phyloP scores from a whole-genome alignment of 352 stramenopile genomes.

The Elongisporangium anandrum region DNA sequence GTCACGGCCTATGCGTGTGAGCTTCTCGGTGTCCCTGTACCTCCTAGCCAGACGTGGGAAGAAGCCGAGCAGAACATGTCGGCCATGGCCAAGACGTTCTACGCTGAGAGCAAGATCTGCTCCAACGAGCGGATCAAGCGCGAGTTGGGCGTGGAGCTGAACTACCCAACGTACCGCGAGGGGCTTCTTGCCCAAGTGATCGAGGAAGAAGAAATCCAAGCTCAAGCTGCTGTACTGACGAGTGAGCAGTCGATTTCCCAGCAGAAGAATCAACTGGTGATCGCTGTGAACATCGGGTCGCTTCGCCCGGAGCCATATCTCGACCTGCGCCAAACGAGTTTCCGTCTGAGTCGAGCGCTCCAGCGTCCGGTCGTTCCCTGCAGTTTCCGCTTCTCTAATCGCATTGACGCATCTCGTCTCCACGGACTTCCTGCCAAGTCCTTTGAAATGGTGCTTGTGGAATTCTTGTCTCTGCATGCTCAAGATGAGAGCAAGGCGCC shows the following conservation, averaged over 20 bases:
- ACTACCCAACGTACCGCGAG: conserved; percentile 80
- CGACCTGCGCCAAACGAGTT: conserved; percentile 67
- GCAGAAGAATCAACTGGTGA: conserved; percentile 23
- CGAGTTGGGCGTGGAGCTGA: conserved; percentile 65
- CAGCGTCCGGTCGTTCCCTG: conserved; percentile 53
- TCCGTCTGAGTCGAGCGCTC: conserved; percentile 58
- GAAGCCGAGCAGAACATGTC: conserved; percentile 74
- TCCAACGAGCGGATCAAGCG: conserved; percentile 68
- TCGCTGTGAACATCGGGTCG: conserved; percentile 76
- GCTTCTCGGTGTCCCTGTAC: conserved; percentile 46
- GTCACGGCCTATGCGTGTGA: conserved; percentile 79
- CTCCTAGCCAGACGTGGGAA: conserved; percentile 61
- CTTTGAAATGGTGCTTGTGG: conserved; percentile 53
- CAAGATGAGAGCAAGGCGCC: conserved; percentile 1
- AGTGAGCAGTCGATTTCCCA: not conserved
- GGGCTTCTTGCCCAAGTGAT: conserved; percentile 73
- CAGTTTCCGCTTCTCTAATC: conserved; percentile 77
- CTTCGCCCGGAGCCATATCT: conserved; percentile 63
- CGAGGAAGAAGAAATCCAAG: conserved; percentile 47
- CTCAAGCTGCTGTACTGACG: not conserved
- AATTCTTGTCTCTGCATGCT: conserved; percentile 27
- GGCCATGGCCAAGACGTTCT: conserved; percentile 85
- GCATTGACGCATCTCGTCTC: conserved; percentile 48
- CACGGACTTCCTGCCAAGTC: conserved; percentile 63
- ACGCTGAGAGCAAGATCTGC: conserved; percentile 80